phyloP scores from a whole-genome alignment of 164 flowering plant genomes.

The Buxus sempervirens region DNA sequence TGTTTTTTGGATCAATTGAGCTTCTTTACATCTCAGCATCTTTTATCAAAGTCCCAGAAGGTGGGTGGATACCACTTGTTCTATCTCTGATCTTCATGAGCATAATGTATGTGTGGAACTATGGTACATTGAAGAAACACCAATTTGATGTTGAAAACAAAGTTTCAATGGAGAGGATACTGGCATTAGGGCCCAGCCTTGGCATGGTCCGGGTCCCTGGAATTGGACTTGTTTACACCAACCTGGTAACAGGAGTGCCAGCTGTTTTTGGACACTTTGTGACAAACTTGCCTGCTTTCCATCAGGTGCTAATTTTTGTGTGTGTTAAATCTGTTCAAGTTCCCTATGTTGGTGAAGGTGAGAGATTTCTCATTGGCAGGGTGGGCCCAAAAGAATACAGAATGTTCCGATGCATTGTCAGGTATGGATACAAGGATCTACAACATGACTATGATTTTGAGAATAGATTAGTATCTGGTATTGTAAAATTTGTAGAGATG shows the following conservation, averaged over 20 bases:
- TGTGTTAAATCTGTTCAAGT: conserved; percentile 61
- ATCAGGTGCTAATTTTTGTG: conserved; percentile 62
- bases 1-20: conserved; percentile 59
- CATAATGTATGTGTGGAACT: conserved; percentile 63
- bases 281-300: conserved; percentile 70
- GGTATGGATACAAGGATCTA: conserved; percentile 66
- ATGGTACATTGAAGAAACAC: conserved; percentile 55
- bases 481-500: conserved; percentile 40
- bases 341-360: conserved; percentile 41
- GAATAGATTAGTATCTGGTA: conserved; percentile 35
- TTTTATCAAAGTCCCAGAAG: conserved; percentile 49
- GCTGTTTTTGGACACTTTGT: conserved; percentile 66
- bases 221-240: conserved; percentile 55
- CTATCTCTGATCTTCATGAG: conserved; percentile 46
- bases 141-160: conserved; percentile 60
- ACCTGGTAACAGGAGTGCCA: conserved; percentile 60
- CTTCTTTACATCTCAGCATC: conserved; percentile 58
- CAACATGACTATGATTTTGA: conserved; percentile 51
- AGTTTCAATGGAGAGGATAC: conserved; percentile 55
- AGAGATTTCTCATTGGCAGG: conserved; percentile 45
- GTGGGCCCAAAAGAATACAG: conserved; percentile 55
- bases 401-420: conserved; percentile 64
- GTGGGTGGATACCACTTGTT: conserved; percentile 70
- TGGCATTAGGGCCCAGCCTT: conserved; percentile 56
- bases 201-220: conserved; percentile 76